Conservation (phyloP, 2,329 filamentous ascomycete species). For the Hypoxylon sp. region DNA sequence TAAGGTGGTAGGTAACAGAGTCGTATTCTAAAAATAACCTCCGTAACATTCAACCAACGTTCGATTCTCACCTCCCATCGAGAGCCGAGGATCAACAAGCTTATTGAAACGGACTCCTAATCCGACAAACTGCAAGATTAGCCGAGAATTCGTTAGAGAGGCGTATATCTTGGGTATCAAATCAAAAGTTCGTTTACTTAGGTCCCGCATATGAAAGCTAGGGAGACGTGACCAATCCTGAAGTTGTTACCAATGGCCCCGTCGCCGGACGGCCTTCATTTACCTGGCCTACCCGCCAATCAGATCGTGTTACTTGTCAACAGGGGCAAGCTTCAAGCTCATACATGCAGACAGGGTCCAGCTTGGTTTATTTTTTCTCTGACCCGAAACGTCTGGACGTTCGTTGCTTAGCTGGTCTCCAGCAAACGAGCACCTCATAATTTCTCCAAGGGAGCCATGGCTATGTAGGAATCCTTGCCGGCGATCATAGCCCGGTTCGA, state of each 20-base stretch:
- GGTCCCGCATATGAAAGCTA: constrained; percentile 1
- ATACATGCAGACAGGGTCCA: constrained; percentile 5
- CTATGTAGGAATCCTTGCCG: constrained; percentile 13
- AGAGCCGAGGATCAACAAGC: background rate
- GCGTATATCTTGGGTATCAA: too few species aligned
- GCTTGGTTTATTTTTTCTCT: constrained; percentile 6
- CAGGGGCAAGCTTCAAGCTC: constrained; percentile 19
- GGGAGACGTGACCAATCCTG: constrained; percentile 5
- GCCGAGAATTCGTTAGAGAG: constrained; percentile 8
- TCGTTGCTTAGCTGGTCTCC: background rate
- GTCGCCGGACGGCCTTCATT: background rate
- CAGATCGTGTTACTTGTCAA: constrained; percentile 17
- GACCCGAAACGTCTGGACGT: constrained; percentile 7
- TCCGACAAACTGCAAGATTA: constrained; percentile 11
- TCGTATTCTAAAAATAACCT: constrained; percentile 5
- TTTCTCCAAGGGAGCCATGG: constrained; percentile 13
- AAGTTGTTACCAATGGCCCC: constrained; percentile 16
- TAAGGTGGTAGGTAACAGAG: too few species aligned
- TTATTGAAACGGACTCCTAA: constrained; percentile 2
- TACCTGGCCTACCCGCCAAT: constrained; percentile 14
- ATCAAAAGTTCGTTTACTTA: constrained; percentile 2
- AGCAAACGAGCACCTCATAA: background rate
- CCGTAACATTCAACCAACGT: background rate
- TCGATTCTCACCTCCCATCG: background rate
- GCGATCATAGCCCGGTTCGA: constrained; percentile 21